Evolutionary conservation across 805 yeast species (phyloP).

Genomic region (Candida oleophila): DNA sequence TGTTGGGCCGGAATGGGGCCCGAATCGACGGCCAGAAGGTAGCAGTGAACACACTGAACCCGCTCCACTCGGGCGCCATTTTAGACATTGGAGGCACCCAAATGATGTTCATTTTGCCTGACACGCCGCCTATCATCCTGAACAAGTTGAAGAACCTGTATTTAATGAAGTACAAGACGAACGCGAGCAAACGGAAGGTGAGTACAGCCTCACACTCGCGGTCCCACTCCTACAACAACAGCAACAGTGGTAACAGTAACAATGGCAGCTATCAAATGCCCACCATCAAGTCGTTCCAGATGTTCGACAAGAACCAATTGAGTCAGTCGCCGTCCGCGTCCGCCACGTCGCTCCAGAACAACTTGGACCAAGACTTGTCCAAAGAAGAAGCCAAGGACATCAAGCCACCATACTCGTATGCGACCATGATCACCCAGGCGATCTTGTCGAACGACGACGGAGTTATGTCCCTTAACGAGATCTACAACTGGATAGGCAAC

Average conservation of each 20-base stretch:
- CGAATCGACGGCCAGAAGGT: conserved; percentile 74
- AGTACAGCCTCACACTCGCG: no score
- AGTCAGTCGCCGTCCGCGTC: conserved; percentile 37
- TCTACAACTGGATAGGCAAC: conserved; percentile 84
- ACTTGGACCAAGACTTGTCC: conserved; percentile 66
- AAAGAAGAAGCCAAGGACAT: conserved; percentile 87
- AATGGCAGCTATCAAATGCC: background rate
- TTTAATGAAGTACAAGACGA: conserved; percentile 29
- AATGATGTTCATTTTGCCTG: conserved; percentile 98
- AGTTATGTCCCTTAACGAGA: conserved; percentile 84
- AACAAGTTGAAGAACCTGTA: conserved; percentile 42
- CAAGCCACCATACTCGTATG: conserved; percentile 96
- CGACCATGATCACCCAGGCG: conserved; percentile 98
- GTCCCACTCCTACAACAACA: conserved; percentile 2
- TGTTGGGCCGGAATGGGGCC: conserved; percentile 90
- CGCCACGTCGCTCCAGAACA: conserved; percentile 45
- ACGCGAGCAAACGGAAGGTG: conserved; percentile 18
- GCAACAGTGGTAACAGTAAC: conserved; percentile 5
- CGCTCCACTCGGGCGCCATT: conserved; percentile 82
- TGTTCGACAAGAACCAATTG: conserved; percentile 46
- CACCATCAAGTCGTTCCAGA: conserved; percentile 48
- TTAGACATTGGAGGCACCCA: conserved; percentile 96
- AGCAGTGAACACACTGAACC: conserved; percentile 52
- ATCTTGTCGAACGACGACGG: conserved; percentile 86
- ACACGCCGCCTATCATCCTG: conserved; percentile 71